Conservation (phyloP, 352 stramenopile species). For the Phytophthora idaei region DNA sequence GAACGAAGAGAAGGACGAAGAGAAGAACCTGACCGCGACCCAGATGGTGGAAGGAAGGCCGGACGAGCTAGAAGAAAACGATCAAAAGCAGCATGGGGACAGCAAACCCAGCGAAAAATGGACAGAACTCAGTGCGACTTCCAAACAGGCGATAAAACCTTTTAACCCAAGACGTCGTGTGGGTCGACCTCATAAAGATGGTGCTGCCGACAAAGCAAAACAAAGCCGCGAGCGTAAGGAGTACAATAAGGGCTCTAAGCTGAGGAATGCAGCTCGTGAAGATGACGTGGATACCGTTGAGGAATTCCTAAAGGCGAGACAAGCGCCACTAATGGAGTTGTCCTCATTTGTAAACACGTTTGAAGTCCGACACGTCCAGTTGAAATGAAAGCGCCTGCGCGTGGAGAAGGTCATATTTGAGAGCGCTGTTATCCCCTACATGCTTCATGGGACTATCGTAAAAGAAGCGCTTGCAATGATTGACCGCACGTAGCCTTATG, state of each 20-base stretch:
- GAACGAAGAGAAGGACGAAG: not conserved
- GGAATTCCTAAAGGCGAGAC: not conserved
- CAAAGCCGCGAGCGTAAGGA: not conserved
- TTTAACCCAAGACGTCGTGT: not conserved
- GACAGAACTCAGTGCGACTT: too few relatives aligned
- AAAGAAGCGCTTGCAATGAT: not conserved
- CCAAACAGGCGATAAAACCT: not conserved
- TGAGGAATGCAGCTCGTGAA: not conserved
- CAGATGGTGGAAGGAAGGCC: not conserved
- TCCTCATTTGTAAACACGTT: not conserved
- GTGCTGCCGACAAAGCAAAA: too few relatives aligned
- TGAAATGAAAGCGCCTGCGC: not conserved
- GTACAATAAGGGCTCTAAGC: not conserved
- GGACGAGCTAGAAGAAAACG: not conserved
- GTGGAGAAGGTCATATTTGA: too few relatives aligned
- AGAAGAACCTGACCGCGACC: not conserved
- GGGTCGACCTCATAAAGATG: not conserved
- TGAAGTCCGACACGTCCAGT: not conserved
- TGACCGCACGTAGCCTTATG: not conserved
- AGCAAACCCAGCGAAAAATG: not conserved
- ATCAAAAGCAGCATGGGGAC: not conserved
- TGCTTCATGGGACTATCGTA: not conserved
- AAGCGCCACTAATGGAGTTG: not conserved
- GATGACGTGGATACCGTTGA: not conserved
- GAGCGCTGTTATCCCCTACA: too few relatives aligned